Base-by-base conservation (phyloP, 73 alveolate species). In the Breviolum minutum region DNA sequence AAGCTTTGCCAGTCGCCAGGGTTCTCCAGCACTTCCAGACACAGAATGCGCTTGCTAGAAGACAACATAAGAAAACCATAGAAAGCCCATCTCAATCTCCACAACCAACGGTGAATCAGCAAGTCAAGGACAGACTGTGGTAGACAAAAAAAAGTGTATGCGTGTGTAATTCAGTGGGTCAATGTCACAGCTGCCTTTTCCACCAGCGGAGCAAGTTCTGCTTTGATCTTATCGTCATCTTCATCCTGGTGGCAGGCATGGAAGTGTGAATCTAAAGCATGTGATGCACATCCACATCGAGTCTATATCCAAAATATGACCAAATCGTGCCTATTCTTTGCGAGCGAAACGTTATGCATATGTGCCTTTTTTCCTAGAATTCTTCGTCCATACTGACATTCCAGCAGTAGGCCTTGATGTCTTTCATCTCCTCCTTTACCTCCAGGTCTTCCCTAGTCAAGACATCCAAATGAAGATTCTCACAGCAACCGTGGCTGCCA, bases 161-260 rank as follows among this genome's bases (percentile, higher is more conserved):
- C 54, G 8, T 9, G 8, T 73, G 83, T 19, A 48, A 73, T 20
- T 30, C 19, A 13, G 17, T 19, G 12, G 60, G 16, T 6, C 83
- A 17, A 6, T 73, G 19, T 17, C 60, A 48, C n/a, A 20, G n/a
- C 54, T 27, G 83, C 95, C 95, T 88, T 88, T 61, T 88, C 95
- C 32, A 88, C 95, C 54, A 88, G 63, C 20, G 95, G 95, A 30
- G 95, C 95, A 9, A 88, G 71, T 60, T 88, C 95, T 32, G 74
- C 71, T 64, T 88, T 69, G 71, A 88, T 88, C 95, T 88, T 88
- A 27, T 88, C 95, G 19, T 88, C 95, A 17, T 88, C 95, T 76
- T 88, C 95, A 22, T 88, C 95, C 95, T 88, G 70, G 19, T 13
- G 24, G 77, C n/a, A 17, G 77, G 54, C 54, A 40, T 40, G 54